Evolutionary conservation across 768 basidiomycete species (phyloP).

Genomic region (Pilatotrama ljubarskyi): DNA sequence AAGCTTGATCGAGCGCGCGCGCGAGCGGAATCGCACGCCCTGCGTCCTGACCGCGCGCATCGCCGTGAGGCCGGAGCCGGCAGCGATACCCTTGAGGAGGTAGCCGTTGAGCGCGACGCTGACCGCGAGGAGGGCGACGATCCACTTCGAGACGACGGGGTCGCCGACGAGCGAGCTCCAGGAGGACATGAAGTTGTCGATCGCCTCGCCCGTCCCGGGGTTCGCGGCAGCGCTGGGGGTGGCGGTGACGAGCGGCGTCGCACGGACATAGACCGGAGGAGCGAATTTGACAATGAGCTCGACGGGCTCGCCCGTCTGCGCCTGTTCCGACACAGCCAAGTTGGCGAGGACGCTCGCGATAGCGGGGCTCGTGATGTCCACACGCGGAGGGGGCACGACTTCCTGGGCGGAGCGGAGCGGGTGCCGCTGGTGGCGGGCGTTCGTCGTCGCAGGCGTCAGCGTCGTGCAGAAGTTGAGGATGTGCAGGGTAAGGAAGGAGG

Average conservation of each 20-base stretch:
- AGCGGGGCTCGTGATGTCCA: constrained; percentile 68
- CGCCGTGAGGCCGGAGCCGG: constrained; percentile 40
- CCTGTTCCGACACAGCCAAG: constrained; percentile 43
- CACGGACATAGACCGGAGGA: constrained; percentile 58
- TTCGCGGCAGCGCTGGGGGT: constrained; percentile 21
- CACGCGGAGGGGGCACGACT: constrained; percentile 43
- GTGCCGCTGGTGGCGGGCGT: constrained; percentile 45
- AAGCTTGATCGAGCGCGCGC: constrained; percentile 20
- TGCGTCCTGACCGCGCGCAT: constrained; percentile 24
- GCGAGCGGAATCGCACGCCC: constrained; percentile 30
- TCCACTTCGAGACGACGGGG: constrained; percentile 93
- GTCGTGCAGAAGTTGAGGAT: constrained; percentile 92
- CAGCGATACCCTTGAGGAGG: constrained; percentile 82
- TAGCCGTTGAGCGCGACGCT: constrained; percentile 92
- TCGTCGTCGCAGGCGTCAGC: constrained; percentile 66
- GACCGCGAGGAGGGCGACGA: constrained; percentile 82
- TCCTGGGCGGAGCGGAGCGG: constrained; percentile 27
- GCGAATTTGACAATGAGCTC: constrained; percentile 58
- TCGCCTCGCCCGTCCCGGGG: constrained; percentile 46
- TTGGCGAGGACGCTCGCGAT: constrained; percentile 59
- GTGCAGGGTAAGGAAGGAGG: constrained; percentile 88
- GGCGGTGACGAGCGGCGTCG: constrained; percentile 38
- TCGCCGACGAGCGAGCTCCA: constrained; percentile 95
- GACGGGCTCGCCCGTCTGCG: constrained; percentile 16
- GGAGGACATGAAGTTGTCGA: constrained; percentile 85